A percentile compares a stretch with the other conserved stretches of the same genome.
These are phyloP conservation scores for Hydrangea macrophylla DNA, from an alignment of 148 eudicot genomes.

Conservation along the genomic window DNA sequence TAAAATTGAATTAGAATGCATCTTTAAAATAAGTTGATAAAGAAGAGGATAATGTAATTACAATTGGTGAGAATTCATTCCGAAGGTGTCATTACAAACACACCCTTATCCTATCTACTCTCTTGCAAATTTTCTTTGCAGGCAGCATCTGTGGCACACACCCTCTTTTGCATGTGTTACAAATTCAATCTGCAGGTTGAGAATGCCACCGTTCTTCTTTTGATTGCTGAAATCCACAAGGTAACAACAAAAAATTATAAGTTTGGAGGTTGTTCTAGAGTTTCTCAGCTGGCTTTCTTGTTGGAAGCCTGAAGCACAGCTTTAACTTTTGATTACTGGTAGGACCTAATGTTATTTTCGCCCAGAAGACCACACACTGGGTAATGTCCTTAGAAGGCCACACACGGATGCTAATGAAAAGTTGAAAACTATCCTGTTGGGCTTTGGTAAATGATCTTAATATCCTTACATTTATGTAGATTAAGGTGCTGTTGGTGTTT, in stretches of 20 bases:
- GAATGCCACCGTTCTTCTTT: constrained; percentile 77
- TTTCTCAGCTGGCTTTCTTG: background rate
- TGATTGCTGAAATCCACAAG: constrained; percentile 97
- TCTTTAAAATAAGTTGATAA: too few species aligned
- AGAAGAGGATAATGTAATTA: too few species aligned
- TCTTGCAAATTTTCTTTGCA: constrained; percentile 36
- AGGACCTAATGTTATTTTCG: background rate
- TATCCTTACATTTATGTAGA: background rate
- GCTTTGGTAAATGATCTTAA: background rate
- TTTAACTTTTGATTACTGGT: background rate
- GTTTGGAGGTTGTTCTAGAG: background rate
- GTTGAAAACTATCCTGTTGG: background rate
- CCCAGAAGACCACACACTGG: background rate
- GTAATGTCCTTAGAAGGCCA: too few species aligned
- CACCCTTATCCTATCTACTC: constrained; percentile 4
- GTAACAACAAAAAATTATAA: constrained; percentile 38
- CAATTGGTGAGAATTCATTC: too few species aligned
- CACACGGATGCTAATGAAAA: too few species aligned
- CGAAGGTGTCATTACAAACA: too few species aligned
- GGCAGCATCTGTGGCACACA: constrained; percentile 87
- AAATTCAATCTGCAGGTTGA: constrained; percentile 85
- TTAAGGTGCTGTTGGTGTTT: background rate
- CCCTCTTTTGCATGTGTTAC: constrained; percentile 88
- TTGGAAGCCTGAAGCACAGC: background rate
- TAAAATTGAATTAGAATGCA: too few species aligned